Conservation (phyloP, 164 flowering plant species). For the Brasenia schreberi region DNA sequence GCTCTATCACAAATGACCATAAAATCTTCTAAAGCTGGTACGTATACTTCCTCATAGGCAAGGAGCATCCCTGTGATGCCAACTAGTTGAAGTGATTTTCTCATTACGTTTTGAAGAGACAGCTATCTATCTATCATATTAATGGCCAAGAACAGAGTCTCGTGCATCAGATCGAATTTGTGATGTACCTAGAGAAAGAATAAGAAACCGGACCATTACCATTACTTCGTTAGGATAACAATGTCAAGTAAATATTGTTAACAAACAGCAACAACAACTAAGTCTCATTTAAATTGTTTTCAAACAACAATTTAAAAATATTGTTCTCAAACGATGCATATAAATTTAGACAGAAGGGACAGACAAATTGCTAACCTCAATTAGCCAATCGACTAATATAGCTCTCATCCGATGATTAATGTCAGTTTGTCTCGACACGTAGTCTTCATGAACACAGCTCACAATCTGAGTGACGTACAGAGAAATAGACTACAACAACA, state of each 20-base stretch:
- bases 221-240: neutral
- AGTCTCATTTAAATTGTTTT: no score
- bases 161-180: slow-evolving; percentile 75
- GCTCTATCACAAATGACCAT: slow-evolving; percentile 64
- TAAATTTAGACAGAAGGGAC: neutral
- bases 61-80: slow-evolving; percentile 78
- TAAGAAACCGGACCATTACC: neutral
- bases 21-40: slow-evolving; percentile 64
- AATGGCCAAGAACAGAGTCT: slow-evolving; percentile 67
- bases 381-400: slow-evolving; percentile 78
- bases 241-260: neutral
- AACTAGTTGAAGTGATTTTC: slow-evolving; percentile 75
- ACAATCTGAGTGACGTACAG: slow-evolving; percentile 21
- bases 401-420: slow-evolving; percentile 80
- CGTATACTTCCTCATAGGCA: slow-evolving; percentile 72
- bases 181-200: slow-evolving; percentile 49
- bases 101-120: slow-evolving; percentile 31
- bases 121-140: slow-evolving; percentile 71
- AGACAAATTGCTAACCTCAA: slow-evolving; percentile 45
- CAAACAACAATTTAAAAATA: no score
- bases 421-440: slow-evolving; percentile 59
- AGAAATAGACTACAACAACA: neutral
- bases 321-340: neutral
- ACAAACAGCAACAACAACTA: no score
- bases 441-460: slow-evolving; percentile 44